Conservation (phyloP, 306 rosid species). For the Amphicarpaea edgeworthii region DNA sequence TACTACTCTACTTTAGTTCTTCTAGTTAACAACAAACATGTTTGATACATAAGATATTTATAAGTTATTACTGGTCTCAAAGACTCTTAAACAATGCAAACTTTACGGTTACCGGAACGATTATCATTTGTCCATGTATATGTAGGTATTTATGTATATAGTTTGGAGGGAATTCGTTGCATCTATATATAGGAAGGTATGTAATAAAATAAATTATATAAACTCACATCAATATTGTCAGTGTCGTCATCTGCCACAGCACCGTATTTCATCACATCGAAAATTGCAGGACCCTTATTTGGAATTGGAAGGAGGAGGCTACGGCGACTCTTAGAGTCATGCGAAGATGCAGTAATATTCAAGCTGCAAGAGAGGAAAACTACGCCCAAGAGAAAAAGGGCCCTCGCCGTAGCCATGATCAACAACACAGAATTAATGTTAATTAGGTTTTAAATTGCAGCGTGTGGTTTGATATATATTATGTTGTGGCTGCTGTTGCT, state of each 20-base stretch:
- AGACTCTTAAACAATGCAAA: no score
- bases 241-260: slow-evolving; percentile 56
- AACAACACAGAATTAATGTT: not conserved
- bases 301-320: slow-evolving; percentile 46
- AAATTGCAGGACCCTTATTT: slow-evolving; percentile 30
- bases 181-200: not conserved
- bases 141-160: not conserved
- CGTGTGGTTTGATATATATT: not conserved
- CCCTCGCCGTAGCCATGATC: slow-evolving; percentile 32
- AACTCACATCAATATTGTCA: slow-evolving; percentile 50
- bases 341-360: slow-evolving; percentile 35
- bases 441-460: slow-evolving; percentile 44
- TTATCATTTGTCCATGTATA: not conserved
- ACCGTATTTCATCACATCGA: slow-evolving; percentile 57
- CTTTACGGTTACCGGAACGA: no score
- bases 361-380: slow-evolving; percentile 43
- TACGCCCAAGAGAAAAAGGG: slow-evolving; percentile 39
- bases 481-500: slow-evolving; percentile 1
- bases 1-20: not conserved
- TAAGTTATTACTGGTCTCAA: no score
- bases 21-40: no score
- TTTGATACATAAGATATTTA: no score
- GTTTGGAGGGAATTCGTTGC: not conserved
- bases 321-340: slow-evolving; percentile 37
- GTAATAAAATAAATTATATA: not conserved